Evolutionary conservation across 176 grass and related monocot species (phyloP).

Genomic region (Musa schizocarpa): DNA sequence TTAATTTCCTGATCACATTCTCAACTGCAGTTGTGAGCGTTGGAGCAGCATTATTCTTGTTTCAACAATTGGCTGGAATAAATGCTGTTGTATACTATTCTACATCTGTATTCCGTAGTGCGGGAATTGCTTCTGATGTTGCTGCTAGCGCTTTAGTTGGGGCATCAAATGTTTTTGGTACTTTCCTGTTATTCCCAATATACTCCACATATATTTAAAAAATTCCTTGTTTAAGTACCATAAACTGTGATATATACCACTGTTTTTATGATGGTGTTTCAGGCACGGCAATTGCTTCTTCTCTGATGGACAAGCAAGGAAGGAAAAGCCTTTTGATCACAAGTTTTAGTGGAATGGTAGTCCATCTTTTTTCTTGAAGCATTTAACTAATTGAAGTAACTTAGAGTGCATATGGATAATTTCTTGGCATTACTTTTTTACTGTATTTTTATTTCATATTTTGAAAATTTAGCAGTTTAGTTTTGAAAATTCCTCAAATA

Average conservation of each 20-base stretch:
- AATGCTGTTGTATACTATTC: conserved; percentile 99
- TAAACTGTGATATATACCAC: background rate
- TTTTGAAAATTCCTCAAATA: too few relatives aligned
- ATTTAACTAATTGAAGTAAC: background rate
- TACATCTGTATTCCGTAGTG: conserved; percentile 89
- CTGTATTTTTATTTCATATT: background rate
- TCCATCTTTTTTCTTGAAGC: conserved; percentile 1
- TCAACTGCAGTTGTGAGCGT: conserved; percentile 76
- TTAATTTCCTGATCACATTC: conserved; percentile 7
- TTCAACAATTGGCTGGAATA: conserved; percentile 97
- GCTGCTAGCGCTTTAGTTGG: conserved; percentile 98
- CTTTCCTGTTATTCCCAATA: conserved; percentile 13
- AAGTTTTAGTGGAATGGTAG: conserved; percentile 98
- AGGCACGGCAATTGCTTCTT: conserved; percentile 92
- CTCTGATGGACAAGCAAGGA: conserved; percentile 94
- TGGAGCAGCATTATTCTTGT: conserved; percentile 84
- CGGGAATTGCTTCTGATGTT: conserved; percentile 94
- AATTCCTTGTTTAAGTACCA: too few relatives aligned
- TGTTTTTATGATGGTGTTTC: conserved; percentile 3
- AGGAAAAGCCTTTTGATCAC: conserved; percentile 93
- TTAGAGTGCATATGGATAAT: background rate
- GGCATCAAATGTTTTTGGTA: conserved; percentile 97
- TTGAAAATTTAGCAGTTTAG: too few relatives aligned
- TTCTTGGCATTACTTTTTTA: background rate
- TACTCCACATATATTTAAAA: too few relatives aligned